A percentile compares a stretch with the other conserved stretches of the same genome.
Evolutionary conservation across 352 stramenopile species (phyloP).

Genomic region (Pythium brassicae): DNA sequence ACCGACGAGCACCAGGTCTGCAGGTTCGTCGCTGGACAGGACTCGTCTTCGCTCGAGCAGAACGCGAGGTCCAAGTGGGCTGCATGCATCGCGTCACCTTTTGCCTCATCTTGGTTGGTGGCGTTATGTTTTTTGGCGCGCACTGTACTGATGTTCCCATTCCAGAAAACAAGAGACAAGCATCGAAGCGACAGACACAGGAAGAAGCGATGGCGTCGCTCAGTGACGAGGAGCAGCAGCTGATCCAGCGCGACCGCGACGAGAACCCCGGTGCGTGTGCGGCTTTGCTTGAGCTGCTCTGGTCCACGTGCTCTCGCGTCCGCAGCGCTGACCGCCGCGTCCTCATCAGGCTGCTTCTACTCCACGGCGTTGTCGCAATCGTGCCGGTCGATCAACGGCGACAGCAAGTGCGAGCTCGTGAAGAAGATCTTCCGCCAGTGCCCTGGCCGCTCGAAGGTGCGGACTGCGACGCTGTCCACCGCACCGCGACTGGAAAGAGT

Average conservation of each 20-base stretch:
- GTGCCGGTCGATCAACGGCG: slow-evolving; percentile 73
- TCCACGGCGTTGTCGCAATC: slow-evolving; percentile 75
- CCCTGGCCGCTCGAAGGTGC: slow-evolving; percentile 52
- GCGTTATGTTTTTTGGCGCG: no score
- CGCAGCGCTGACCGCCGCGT: background rate
- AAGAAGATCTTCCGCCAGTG: slow-evolving; percentile 87
- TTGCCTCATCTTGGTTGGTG: background rate
- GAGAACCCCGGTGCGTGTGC: slow-evolving; percentile 41
- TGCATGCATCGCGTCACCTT: background rate
- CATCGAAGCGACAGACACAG: no score
- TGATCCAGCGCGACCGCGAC: slow-evolving; percentile 72
- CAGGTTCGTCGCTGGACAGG: slow-evolving; percentile 16
- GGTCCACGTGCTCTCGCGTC: no score
- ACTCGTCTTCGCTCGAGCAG: slow-evolving; percentile 34
- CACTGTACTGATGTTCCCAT: no score
- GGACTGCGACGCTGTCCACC: background rate
- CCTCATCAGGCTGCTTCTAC: slow-evolving; percentile 61
- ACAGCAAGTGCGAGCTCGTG: slow-evolving; percentile 82
- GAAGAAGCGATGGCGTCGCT: slow-evolving; percentile 44
- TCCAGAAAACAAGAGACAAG: no score
- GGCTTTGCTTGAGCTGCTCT: no score
- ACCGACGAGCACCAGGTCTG: background rate
- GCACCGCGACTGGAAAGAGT: no score
- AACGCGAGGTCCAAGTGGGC: slow-evolving; percentile 27
- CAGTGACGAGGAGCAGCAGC: slow-evolving; percentile 61